Percentiles rank a stretch among this genome's conserved stretches.
phyloP scores from a whole-genome alignment of 345 rosid genomes.

The Jatropha curcas region DNA sequence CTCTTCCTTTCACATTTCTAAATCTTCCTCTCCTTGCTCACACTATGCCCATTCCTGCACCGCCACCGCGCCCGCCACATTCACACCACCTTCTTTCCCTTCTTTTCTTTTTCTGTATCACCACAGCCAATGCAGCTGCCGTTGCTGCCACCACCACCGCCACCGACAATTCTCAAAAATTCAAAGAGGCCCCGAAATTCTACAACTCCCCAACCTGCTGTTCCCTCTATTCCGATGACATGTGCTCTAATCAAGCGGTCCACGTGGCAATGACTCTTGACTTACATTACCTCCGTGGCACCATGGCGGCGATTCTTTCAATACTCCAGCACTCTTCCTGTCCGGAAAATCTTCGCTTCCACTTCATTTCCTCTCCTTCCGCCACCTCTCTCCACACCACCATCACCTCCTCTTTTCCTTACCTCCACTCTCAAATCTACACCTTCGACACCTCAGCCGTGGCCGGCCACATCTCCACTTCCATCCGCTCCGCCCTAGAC shows the following conservation, averaged over 20 bases:
- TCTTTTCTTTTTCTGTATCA: slow-evolving; percentile 2
- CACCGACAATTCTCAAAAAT: background rate
- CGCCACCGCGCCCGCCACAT: background rate
- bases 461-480: slow-evolving; percentile 42
- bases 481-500: slow-evolving; percentile 45
- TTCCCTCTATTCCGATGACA: slow-evolving; percentile 9
- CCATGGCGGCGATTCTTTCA: slow-evolving; percentile 36
- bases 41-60: background rate
- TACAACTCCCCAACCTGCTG: slow-evolving; percentile 28
- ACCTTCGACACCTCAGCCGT: slow-evolving; percentile 30
- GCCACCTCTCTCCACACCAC: slow-evolving; percentile 28
- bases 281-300: slow-evolving; percentile 40
- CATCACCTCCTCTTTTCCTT: slow-evolving; percentile 42
- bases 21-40: background rate
- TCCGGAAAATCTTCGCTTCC: slow-evolving; percentile 42
- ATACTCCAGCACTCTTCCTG: slow-evolving; percentile 47
- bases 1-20: background rate
- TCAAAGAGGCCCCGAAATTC: slow-evolving; percentile 37
- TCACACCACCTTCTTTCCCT: background rate
- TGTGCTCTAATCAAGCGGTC: slow-evolving; percentile 24
- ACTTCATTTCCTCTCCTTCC: slow-evolving; percentile 33
- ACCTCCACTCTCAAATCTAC: slow-evolving; percentile 36
- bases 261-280: slow-evolving; percentile 46
- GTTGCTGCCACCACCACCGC: background rate
- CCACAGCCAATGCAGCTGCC: background rate